These are phyloP conservation scores for Scheffersomyces coipomensis DNA, from an alignment of 805 yeast species.

Conservation along the genomic window DNA sequence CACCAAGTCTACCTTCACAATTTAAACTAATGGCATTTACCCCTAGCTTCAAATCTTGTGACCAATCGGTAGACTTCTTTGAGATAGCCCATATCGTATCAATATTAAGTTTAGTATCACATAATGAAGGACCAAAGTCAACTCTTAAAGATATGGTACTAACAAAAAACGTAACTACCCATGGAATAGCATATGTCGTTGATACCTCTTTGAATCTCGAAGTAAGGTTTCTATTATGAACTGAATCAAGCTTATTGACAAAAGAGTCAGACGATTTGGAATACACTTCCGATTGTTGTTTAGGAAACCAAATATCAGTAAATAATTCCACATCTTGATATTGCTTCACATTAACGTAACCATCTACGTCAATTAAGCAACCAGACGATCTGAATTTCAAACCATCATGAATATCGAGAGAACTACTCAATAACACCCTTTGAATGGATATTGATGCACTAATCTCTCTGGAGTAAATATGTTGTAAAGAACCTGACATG, in stretches of 20 bases:
- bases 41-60: slow-evolving; percentile 67
- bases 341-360: slow-evolving; percentile 77
- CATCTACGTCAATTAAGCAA: slow-evolving; percentile 51
- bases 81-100: slow-evolving; percentile 69
- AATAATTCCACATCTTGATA: slow-evolving; percentile 83
- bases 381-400: slow-evolving; percentile 49
- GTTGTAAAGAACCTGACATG: slow-evolving; percentile 75
- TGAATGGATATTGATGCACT: slow-evolving; percentile 66
- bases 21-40: slow-evolving; percentile 48
- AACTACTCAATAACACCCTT: slow-evolving; percentile 46
- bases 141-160: slow-evolving; percentile 52
- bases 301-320: slow-evolving; percentile 76
- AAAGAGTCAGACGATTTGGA: background rate
- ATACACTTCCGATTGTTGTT: slow-evolving; percentile 8
- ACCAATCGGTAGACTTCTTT: slow-evolving; percentile 64
- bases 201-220: slow-evolving; percentile 56
- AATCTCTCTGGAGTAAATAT: slow-evolving; percentile 83
- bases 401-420: slow-evolving; percentile 42
- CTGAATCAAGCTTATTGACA: too few species aligned
- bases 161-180: slow-evolving; percentile 63
- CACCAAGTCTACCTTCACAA: slow-evolving; percentile 81
- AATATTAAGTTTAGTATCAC: slow-evolving; percentile 54
- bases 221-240: slow-evolving; percentile 38
- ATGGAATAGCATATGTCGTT: slow-evolving; percentile 66
- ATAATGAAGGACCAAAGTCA: slow-evolving; percentile 84